phyloP scores from a whole-genome alignment of 2,329 filamentous ascomycete genomes.

The Ramichloridium luteum region DNA sequence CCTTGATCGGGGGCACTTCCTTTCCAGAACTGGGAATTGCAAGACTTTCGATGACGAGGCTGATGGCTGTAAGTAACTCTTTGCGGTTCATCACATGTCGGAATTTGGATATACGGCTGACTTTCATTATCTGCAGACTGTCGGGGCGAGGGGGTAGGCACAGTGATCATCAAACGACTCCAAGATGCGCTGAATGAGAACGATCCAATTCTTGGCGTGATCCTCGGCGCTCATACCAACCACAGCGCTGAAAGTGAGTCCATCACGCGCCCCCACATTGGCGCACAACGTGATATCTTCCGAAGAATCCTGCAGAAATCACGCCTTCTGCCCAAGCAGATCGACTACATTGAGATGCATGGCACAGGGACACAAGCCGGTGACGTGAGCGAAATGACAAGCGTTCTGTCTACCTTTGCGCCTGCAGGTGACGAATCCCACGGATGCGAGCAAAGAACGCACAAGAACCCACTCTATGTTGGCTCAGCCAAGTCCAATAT shows the following conservation, averaged over 20 bases:
- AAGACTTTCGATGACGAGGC: constrained; percentile 17
- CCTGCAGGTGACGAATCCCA: constrained; percentile 1
- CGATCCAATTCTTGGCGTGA: constrained; percentile 21
- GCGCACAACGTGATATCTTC: constrained; percentile 8
- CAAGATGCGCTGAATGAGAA: constrained; percentile 24
- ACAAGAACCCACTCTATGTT: constrained; percentile 12
- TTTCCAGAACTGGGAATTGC: constrained; percentile 13
- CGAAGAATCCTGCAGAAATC: constrained; percentile 1
- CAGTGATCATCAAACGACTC: constrained; percentile 18
- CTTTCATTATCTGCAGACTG: too few species aligned
- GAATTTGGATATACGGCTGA: too few species aligned
- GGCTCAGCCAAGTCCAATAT: constrained; percentile 21
- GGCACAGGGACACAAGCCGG: constrained; percentile 14
- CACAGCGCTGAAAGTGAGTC: constrained; percentile 17
- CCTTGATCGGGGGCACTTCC: constrained; percentile 13
- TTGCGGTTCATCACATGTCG: too few species aligned
- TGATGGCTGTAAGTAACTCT: too few species aligned
- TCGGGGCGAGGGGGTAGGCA: constrained; percentile 13
- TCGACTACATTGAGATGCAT: constrained; percentile 13
- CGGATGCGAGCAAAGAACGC: too few species aligned
- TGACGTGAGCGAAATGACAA: constrained; percentile 9
- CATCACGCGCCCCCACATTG: constrained; percentile 21
- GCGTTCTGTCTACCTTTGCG: constrained; percentile 9
- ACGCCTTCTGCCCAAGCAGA: constrained; percentile 24
- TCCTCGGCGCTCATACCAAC: constrained; percentile 17